A percentile compares a stretch with the other conserved stretches of the same genome.
Evolutionary conservation across 2,329 filamentous ascomycete genomes (phyloP).

Genomic region (Tolypocladium pustulatum): DNA sequence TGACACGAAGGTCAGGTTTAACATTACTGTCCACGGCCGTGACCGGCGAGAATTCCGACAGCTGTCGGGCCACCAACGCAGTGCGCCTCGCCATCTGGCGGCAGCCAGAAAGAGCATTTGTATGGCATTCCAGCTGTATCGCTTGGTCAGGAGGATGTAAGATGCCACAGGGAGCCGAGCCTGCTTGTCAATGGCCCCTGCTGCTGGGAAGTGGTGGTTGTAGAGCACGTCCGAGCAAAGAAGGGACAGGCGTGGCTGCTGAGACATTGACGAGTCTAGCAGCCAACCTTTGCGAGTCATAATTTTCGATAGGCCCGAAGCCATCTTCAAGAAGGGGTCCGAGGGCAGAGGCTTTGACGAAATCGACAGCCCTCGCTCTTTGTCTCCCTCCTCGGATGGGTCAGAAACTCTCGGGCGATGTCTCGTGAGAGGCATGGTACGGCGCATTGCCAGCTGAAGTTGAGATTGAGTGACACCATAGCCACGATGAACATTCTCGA

Average conservation of each 20-base stretch:
- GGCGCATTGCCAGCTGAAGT: not conserved
- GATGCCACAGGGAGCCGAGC: not conserved
- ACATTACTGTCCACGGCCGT: not conserved
- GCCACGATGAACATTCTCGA: not conserved
- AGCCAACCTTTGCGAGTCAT: not conserved
- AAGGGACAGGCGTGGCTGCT: not conserved
- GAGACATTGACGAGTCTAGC: not conserved
- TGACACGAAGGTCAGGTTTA: not conserved
- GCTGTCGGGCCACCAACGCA: not conserved
- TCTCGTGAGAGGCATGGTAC: not conserved
- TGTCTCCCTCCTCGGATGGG: not conserved
- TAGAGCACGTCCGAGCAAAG: not conserved
- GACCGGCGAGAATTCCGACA: not conserved
- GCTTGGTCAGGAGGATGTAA: not conserved
- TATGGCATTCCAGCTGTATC: not conserved
- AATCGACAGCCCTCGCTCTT: not conserved
- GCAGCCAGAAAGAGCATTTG: not conserved
- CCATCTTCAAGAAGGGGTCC: not conserved
- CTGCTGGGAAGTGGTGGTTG: not conserved
- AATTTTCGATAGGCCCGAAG: not conserved
- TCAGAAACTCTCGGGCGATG: not conserved
- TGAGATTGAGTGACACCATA: not conserved
- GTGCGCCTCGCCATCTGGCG: not conserved
- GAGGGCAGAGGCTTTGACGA: not conserved
- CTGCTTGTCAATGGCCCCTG: not conserved